Evolutionary conservation across 768 basidiomycete species (phyloP), one percentile per base, ranked within the genome.

Genomic region (Panus rudis): DNA sequence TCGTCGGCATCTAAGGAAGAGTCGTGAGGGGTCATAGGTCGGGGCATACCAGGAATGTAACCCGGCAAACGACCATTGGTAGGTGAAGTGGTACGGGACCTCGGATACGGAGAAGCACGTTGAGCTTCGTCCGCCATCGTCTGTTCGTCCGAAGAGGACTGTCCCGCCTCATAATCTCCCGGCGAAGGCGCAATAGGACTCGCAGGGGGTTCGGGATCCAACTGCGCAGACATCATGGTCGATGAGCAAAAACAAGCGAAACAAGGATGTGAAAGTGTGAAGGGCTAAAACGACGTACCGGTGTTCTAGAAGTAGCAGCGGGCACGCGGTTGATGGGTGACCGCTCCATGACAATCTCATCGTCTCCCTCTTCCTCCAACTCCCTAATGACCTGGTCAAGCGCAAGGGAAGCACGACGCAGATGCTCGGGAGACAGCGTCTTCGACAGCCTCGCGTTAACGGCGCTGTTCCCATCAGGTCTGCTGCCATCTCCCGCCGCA

Each of bases 21-120:
- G 50, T 87, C 84, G 43, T 79, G 81, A n/a, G 89, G 89, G 5
- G 89, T 91, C 84, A 91, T 89, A 14, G 89, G 89, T 31, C 89
- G 70, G 17, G 85, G 84, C 89, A 92, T 92, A 10, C 89, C 89
- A 19, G 89, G 89, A 44, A 89, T 79, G 62, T 92, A 92, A 12
- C 89, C 89, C 42, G 89, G 88, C 17, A 87, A 56, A 30, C 76
- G 70, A n/a, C n/a, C n/a, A 32, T 74, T 71, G 0, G 64, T 63
- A 24, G 74, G 73, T 23, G 74, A 75, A n/a, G 62, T 60, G 12
- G 67, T 64, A 3, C 68, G 76, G 33, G 76, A 75, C 35, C 77
- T 64, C 47, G 64, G 63, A 35, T 63, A 68, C 21, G 81, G 80
- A 19, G 79, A 82, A 38, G 75, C 61, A n/a, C 70, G 73, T 30